Conservation (phyloP, 2,329 filamentous ascomycete species). For the Fusarium torulosum region DNA sequence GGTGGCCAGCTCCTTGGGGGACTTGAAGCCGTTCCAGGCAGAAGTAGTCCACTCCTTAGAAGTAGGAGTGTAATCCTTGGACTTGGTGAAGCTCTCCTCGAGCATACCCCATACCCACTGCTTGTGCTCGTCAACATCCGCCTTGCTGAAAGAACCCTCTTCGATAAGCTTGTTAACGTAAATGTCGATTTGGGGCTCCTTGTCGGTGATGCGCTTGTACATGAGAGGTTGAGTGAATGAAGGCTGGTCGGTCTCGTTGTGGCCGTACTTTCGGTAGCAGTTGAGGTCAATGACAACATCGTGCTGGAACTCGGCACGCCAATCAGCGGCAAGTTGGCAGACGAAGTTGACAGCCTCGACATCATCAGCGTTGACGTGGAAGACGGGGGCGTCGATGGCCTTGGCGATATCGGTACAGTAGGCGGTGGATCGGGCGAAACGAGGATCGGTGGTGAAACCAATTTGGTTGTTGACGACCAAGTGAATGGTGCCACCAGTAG, state of each 20-base stretch:
- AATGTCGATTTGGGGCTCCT: constrained; percentile 87
- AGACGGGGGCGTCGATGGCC: constrained; percentile 96
- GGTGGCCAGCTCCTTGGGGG: constrained; percentile 94
- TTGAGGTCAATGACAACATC: constrained; percentile 98
- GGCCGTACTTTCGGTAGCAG: constrained; percentile 98
- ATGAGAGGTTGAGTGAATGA: constrained; percentile 99
- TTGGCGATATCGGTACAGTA: constrained; percentile 99
- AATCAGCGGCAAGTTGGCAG: constrained; percentile 96
- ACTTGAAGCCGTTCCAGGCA: constrained; percentile 99
- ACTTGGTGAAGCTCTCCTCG: constrained; percentile 96
- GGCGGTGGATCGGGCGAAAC: constrained; percentile 95
- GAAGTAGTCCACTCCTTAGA: constrained; percentile 99
- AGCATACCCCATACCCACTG: constrained; percentile 99
- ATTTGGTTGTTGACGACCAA: constrained; percentile 99
- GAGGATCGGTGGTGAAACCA: constrained; percentile 98
- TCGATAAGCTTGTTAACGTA: constrained; percentile 92
- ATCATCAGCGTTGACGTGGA: constrained; percentile 99
- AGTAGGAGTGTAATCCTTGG: constrained; percentile 96
- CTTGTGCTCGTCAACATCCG: constrained; percentile 98
- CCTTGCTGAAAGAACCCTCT: constrained; percentile 95
- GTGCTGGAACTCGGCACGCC: constrained; percentile 98
- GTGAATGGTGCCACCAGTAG: constrained; percentile 96
- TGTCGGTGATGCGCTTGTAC: constrained; percentile 96
- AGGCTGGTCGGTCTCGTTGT: constrained; percentile 99
- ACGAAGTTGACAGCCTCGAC: constrained; percentile 99